Base-by-base conservation (phyloP, 2,329 filamentous ascomycete species). In the Berkeleyomyces basicola region DNA sequence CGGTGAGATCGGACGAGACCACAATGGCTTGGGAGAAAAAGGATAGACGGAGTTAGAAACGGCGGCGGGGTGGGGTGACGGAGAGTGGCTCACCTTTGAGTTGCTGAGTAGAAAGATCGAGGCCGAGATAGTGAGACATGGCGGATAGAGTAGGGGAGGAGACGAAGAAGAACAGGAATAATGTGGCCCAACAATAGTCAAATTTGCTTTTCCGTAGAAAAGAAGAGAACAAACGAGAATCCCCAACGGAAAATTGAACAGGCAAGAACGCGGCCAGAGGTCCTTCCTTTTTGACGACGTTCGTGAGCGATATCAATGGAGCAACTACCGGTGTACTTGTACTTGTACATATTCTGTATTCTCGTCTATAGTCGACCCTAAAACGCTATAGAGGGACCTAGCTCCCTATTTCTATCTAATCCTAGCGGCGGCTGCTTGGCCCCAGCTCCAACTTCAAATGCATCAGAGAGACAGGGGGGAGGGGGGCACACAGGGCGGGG, bases 71-170 rank as follows among this genome's bases (percentile, higher is more conserved):
- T 39, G 36, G 14, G 4, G 36, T 39, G 33, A 7, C 36, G 51
- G 36, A 31, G 23, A 6, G 16, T 43, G 11, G 14, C 64, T 67
- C 73, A 84, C 89, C 91, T 81, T 99, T 97, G 64, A 97, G 81
- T 73, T 97, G 92, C 74, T 97, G 93, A 64, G 93, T 97, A 51
- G 91, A 96, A 65, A 97, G 85, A 75, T 99, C 93, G 73, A 97
- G 91, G 65, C 93, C 93, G 70, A 96, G 79, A 71, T 95, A 96
- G 65, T 95, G 77, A 37, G 64, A 33, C 63, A 64, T 64, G 10
- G 7, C 57, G 47, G 10, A 11, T 36, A 23, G 39, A n/a, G 4
- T 58, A 14, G 14, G 37, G 40, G 10, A 9, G 42, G 33, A 14
- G 23, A 14, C n/a, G 10, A 53, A 33, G 23, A 14, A 55, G 49